Conservation (phyloP, 2,329 filamentous ascomycete species). For the Penicillium occitanis region DNA sequence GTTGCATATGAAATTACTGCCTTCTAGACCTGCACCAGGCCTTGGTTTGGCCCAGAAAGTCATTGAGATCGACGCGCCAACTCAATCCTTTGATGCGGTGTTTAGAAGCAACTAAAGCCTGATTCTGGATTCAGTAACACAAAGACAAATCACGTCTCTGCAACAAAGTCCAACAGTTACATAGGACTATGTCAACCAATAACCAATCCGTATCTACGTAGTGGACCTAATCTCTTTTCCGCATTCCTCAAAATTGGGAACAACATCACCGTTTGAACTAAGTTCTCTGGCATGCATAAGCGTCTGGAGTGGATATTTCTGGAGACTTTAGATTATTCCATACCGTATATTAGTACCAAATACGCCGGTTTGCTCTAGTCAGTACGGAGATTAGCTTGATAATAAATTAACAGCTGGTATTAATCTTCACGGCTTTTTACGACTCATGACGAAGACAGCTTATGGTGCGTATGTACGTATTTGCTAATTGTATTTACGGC, state of each 20-base stretch:
- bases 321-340: neutral
- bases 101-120: neutral
- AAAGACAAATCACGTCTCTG: neutral
- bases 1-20: neutral
- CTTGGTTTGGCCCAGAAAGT: neutral
- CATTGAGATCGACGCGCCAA: neutral
- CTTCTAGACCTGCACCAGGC: neutral
- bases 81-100: neutral
- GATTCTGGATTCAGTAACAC: neutral
- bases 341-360: neutral
- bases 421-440: neutral
- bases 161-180: neutral
- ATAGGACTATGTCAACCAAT: neutral
- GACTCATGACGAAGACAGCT: neutral
- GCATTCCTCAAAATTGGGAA: slow-evolving; percentile 21
- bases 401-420: neutral
- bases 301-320: slow-evolving; percentile 15
- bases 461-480: neutral
- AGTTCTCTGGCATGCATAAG: slow-evolving; percentile 23
- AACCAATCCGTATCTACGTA: neutral
- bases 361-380: neutral
- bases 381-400: neutral
- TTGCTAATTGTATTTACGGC: neutral
- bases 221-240: neutral
- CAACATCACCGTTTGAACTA: slow-evolving; percentile 21